Evolutionary conservation across 129 eudicot species (phyloP), one percentile per base, ranked within the genome.

Genomic region (Helianthus tuberosus): DNA sequence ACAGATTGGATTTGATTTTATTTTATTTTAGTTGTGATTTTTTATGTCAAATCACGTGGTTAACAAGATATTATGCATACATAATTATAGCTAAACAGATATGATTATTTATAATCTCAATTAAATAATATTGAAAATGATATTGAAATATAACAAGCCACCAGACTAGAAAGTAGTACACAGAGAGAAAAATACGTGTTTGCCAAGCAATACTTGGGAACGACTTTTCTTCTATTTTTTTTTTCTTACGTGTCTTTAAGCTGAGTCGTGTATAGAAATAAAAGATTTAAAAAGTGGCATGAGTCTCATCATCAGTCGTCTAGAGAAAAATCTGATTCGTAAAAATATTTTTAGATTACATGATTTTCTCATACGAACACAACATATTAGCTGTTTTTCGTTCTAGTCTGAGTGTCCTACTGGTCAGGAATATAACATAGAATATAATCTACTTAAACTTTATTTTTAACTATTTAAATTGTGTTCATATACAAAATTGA

Each of bases 151-250:
- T 13, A 17, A 71, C 27, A 41, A 43, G 65, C 47, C 2, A n/a
- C 44, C 44, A 41, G 10, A 41, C 20, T 41, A 20, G 65, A 57
- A 71, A 57, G 52, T 27, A 57, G 5, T 72, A 57, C 1, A 14
- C 50, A 14, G 3, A 36, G 7, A 71, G 38, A 71, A 61, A 8
- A 13, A 27, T 57, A 43, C 57, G 46, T 72, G 76, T 66, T 43
- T 72, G 57, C 52, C 76, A 72, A 57, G 76, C 27, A 55, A 41
- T 14, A 23, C 8, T n/a, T 13, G 20, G 14, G 14, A 29, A n/a
- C n/a, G 48, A 32, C 27, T 68, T 68, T 32, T 50, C 3, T 41
- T 41, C 17, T 50, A 1, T 55, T 36, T 20, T 70, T 20, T 29
- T n/a, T 36, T 36, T 51, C 14, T 3, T 41, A 5, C 46, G 46